Percentiles rank a stretch among this genome's conserved stretches.
These are phyloP conservation scores for Cercospora beticola DNA, from an alignment of 2,329 filamentous ascomycete species.

Conservation along the genomic window DNA sequence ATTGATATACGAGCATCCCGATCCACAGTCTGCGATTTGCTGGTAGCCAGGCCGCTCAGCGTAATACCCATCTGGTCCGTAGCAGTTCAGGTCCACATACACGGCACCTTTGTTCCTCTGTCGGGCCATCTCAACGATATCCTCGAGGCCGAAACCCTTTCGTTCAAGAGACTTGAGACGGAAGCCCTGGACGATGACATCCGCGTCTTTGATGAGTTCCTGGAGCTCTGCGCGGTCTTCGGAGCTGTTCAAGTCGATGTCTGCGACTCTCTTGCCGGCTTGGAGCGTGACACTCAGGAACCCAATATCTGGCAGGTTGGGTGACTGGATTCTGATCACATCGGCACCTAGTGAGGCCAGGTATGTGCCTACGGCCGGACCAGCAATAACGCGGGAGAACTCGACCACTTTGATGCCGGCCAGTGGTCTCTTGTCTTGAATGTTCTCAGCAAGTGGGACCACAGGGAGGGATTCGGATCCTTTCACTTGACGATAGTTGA, in stretches of 20 bases:
- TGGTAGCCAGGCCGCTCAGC: slow-evolving; percentile 52
- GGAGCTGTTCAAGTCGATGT: slow-evolving; percentile 46
- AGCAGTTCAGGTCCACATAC: slow-evolving; percentile 54
- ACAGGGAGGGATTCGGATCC: slow-evolving; percentile 14
- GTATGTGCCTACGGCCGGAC: slow-evolving; percentile 32
- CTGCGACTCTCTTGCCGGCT: slow-evolving; percentile 52
- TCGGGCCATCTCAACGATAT: slow-evolving; percentile 34
- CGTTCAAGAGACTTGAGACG: slow-evolving; percentile 50
- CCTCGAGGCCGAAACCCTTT: slow-evolving; percentile 38
- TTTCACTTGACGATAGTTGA: slow-evolving; percentile 32
- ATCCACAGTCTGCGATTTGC: slow-evolving; percentile 51
- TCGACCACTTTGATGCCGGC: slow-evolving; percentile 41
- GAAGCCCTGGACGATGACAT: slow-evolving; percentile 54
- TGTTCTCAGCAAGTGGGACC: slow-evolving; percentile 15
- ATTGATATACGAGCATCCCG: slow-evolving; percentile 21
- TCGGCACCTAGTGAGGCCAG: slow-evolving; percentile 35
- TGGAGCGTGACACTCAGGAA: slow-evolving; percentile 44
- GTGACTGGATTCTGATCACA: slow-evolving; percentile 32
- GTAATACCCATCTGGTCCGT: slow-evolving; percentile 53
- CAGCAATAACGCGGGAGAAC: slow-evolving; percentile 34
- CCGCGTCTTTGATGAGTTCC: slow-evolving; percentile 48
- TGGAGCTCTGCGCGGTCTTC: slow-evolving; percentile 43
- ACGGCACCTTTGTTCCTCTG: slow-evolving; percentile 45
- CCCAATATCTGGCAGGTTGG: slow-evolving; percentile 37
- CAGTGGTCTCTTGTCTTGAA: slow-evolving; percentile 33